Base-by-base conservation (phyloP, 2,329 filamentous ascomycete species). In the Helotiales sp. region DNA sequence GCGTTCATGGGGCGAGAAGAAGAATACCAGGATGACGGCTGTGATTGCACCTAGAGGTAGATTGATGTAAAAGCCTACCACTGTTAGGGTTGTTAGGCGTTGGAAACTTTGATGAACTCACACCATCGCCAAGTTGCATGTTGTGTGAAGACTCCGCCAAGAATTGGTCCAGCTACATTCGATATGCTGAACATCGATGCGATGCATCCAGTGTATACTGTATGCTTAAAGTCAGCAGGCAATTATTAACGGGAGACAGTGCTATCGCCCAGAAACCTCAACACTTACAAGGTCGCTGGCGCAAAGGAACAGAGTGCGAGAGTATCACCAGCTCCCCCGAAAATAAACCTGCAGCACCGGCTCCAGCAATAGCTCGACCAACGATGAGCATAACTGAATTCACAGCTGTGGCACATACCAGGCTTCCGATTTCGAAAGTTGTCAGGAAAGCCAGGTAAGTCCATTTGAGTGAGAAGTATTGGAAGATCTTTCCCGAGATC, bases 41-140 rank as follows among this genome's bases (percentile, higher is more conserved):
- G 77, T 76, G 3, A 77, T 64, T 32, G 75, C 78, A 6, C 80
- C 80, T 37, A 81, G 75, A 0, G 81, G 81, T 1, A 83, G 74
- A 60, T 78, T 81, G 74, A 81, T 80, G 70, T 75, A 76, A 55
- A 76, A 75, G 37, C 70, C 68, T 71, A 28, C 17, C 17, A 2
- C 28, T 17, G 49, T 34, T 34, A 22, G 28, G 2, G 45, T 49
- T 30, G 28, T 20, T 65, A 61, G n/a, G 72, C n/a, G 17, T 20
- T 34, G 17, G 63, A 20, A 69, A 26, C n/a, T n/a, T n/a, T n/a
- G 15, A 4, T 71, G 75, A 40, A 34, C 64, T 59, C 61, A 22
- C 81, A 75, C 70, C 80, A 79, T 5, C 76, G 69, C 54, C 81
- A 72, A 2, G 77, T 75, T 0, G 80, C 78, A 0, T 77, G 75